phyloP scores from a whole-genome alignment of 2,329 filamentous ascomycete species.

The Colletotrichum lupini region DNA sequence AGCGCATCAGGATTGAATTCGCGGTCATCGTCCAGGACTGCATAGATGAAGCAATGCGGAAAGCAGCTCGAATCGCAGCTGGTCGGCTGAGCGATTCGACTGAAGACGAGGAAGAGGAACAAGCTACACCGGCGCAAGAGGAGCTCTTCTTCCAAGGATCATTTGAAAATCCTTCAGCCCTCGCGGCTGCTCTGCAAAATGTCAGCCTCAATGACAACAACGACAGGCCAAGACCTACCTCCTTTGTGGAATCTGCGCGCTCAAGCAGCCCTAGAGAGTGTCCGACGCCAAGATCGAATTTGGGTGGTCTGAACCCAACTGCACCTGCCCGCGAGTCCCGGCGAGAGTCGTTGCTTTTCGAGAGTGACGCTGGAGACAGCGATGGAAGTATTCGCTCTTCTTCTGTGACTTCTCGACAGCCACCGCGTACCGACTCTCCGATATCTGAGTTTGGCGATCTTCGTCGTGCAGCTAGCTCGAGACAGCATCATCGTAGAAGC shows the following conservation, averaged over 20 bases:
- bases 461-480: conserved; percentile 79
- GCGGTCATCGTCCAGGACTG: conserved; percentile 94
- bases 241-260: conserved; percentile 76
- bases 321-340: conserved; percentile 73
- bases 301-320: conserved; percentile 66
- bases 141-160: conserved; percentile 67
- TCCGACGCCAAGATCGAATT: conserved; percentile 88
- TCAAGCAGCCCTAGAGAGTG: conserved; percentile 93
- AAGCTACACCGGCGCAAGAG: conserved; percentile 58
- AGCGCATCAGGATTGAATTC: conserved; percentile 94
- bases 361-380: conserved; percentile 86
- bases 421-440: conserved; percentile 85
- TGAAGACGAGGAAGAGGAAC: conserved; percentile 66
- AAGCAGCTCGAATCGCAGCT: conserved; percentile 87
- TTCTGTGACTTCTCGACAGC: conserved; percentile 75
- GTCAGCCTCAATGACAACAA: conserved; percentile 54
- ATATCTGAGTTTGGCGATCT: conserved; percentile 86
- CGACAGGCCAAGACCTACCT: conserved; percentile 66
- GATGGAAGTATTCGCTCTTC: conserved; percentile 89
- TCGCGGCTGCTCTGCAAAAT: conserved; percentile 65
- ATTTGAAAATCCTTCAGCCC: conserved; percentile 66
- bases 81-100: conserved; percentile 85
- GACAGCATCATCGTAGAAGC: conserved; percentile 88
- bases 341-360: conserved; percentile 81
- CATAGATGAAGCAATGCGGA: conserved; percentile 89